Base-by-base conservation (phyloP, 805 yeast genomes). In the Yarrowia keelungensis region DNA sequence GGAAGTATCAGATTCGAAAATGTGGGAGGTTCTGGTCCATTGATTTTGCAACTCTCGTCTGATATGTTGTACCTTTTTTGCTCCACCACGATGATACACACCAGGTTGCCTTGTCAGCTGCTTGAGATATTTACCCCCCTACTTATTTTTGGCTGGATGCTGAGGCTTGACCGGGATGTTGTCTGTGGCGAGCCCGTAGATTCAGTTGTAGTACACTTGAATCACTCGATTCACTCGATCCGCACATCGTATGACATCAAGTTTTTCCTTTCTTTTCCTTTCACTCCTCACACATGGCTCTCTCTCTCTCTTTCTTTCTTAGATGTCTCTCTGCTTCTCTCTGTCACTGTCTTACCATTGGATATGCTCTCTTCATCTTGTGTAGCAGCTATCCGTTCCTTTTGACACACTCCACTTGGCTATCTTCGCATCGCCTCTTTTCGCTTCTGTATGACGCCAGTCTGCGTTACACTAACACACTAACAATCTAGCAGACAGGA, bases 111-210 rank as follows among this genome's bases (percentile, higher is more conserved):
- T 53, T 38, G 5, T 3, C 45, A n/a, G 16, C 45, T 22, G 45
- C 59, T 39, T 39, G 45, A 51, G 42, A 16, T 7, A 36, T n/a
- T 35, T 11, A 11, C 10, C 12, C 39, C 39, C 22, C 39, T 11
- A n/a, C 39, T 8, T 50, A 7, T 38, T 19, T 12, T 38, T 19
- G 7, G 45, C 45, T 12, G 11, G 15, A 19, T 42, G 36, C 16
- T 16, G 58, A 39, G 59, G 59, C 59, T 53, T 49, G 53, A 49
- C 45, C 11, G 56, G 38, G n/a, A 26, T 14, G 7, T 22, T 39
- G 39, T 53, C 59, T 16, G 43, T 19, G 58, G 45, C 45, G 59
- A 53, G 59, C 59, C 45, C 59, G 59, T 53, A 53, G 58, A 51
- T 51, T 36, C 43, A 50, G 36, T 22, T 53, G 59, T 53, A 53